phyloP scores from a whole-genome alignment of 768 basidiomycete species.

The Amanita muscaria region DNA sequence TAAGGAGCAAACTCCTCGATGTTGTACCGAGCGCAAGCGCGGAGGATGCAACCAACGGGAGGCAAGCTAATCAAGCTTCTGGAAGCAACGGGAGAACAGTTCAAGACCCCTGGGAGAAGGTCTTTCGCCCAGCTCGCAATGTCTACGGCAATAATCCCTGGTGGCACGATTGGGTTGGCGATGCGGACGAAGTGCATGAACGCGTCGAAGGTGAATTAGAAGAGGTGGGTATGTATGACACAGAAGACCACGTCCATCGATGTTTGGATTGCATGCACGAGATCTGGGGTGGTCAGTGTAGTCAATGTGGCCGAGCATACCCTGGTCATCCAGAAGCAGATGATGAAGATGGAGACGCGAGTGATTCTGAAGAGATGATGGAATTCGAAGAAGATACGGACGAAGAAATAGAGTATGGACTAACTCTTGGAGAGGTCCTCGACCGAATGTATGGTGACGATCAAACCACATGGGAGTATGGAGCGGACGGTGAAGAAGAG shows the following conservation, averaged over 20 bases:
- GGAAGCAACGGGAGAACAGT: conserved; percentile 9
- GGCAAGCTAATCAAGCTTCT: conserved; percentile 17
- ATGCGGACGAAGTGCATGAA: conserved; percentile 14
- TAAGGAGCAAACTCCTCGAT: conserved; percentile 45
- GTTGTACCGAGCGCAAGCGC: conserved; percentile 14
- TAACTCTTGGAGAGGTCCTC: conserved; percentile 2
- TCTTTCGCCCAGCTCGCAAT: conserved; percentile 34
- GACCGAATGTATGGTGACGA: neutral
- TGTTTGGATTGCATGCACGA: conserved; percentile 75
- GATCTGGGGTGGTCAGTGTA: conserved; percentile 62
- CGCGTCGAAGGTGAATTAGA: conserved; percentile 23
- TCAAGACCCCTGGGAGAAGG: conserved; percentile 56
- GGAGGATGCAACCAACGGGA: conserved; percentile 16
- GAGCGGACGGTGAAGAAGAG: conserved; percentile 2
- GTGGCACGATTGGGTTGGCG: conserved; percentile 6
- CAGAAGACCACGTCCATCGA: conserved; percentile 69
- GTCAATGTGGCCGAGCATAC: conserved; percentile 51
- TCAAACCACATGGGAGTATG: neutral
- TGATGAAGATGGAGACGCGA: conserved; percentile 31
- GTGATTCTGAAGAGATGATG: conserved; percentile 10
- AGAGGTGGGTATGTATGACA: conserved; percentile 57
- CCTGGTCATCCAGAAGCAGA: conserved; percentile 34
- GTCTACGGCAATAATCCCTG: neutral
- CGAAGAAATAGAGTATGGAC: neutral
- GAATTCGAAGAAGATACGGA: conserved; percentile 2